Conservation (phyloP, 371 early-diverging fungal genomes). For the Mortierella sp. region DNA sequence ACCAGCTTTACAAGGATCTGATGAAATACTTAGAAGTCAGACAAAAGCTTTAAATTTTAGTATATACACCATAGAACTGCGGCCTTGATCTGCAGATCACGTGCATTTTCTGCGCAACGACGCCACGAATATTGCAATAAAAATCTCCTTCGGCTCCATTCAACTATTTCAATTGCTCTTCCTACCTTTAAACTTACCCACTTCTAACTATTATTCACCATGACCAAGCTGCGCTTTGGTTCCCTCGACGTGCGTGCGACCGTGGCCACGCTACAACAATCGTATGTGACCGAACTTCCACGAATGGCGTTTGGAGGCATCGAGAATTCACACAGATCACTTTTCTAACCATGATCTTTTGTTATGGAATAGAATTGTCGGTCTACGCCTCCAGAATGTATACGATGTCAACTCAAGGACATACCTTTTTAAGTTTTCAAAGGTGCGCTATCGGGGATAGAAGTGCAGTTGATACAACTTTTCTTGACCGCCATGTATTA, state of each 20-base stretch:
- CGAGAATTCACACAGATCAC: background rate
- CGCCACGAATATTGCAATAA: background rate
- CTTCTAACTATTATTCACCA: slow-evolving; percentile 3
- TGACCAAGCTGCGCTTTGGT: slow-evolving; percentile 82
- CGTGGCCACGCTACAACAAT: slow-evolving; percentile 76
- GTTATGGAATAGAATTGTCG: slow-evolving; percentile 70
- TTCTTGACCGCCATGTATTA: background rate
- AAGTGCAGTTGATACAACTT: too few species aligned
- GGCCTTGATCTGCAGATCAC: background rate
- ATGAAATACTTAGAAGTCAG: slow-evolving; percentile 26
- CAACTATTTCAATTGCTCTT: background rate
- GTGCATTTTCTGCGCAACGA: slow-evolving; percentile 5
- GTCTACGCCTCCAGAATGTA: slow-evolving; percentile 92
- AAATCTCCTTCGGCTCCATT: slow-evolving; percentile 13
- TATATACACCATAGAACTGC: background rate
- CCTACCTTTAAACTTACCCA: background rate
- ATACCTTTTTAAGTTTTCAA: slow-evolving; percentile 93
- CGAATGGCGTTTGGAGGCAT: background rate
- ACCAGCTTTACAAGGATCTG: slow-evolving; percentile 42
- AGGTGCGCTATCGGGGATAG: slow-evolving; percentile 58
- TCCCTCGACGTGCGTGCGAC: slow-evolving; percentile 90
- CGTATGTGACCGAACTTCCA: slow-evolving; percentile 56
- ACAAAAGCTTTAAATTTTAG: background rate
- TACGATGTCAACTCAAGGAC: slow-evolving; percentile 95
- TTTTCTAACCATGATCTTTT: background rate